Percentiles rank a stretch among this genome's conserved stretches.
phyloP scores from a whole-genome alignment of 2,329 filamentous ascomycete species.

The Paracoccidioides brasiliensis region DNA sequence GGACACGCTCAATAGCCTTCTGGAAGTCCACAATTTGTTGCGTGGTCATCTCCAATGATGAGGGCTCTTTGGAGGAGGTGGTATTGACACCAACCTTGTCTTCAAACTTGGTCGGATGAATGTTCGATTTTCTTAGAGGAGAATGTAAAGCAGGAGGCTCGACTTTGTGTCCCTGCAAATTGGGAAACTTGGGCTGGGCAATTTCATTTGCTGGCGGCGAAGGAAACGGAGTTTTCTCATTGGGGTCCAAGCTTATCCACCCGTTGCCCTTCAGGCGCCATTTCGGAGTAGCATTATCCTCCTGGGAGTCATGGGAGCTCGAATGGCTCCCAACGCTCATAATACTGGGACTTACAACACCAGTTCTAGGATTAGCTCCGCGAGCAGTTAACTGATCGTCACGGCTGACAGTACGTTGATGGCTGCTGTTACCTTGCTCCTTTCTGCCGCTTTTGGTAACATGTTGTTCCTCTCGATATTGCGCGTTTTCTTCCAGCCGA shows the following conservation, averaged over 20 bases:
- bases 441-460: background rate
- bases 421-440: background rate
- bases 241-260: conserved; percentile 22
- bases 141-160: conserved; percentile 8
- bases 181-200: background rate
- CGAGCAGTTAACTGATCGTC: conserved; percentile 24
- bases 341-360: conserved; percentile 25
- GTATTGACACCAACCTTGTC: conserved; percentile 33
- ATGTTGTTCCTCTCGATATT: background rate
- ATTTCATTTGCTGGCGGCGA: conserved; percentile 6
- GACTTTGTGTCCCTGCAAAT: background rate
- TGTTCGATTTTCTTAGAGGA: conserved; percentile 19
- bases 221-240: conserved; percentile 13
- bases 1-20: conserved; percentile 22
- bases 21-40: conserved; percentile 30
- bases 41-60: conserved; percentile 27
- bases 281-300: conserved; percentile 13
- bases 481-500: conserved; percentile 2
- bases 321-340: conserved; percentile 15
- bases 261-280: conserved; percentile 25
- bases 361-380: conserved; percentile 24
- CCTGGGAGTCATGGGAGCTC: conserved; percentile 11
- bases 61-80: conserved; percentile 31
- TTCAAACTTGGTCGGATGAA: conserved; percentile 24
- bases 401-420: conserved; percentile 12